Conservation (phyloP, 1,284 basidiomycete species). For the Heliocybe sulcata region DNA sequence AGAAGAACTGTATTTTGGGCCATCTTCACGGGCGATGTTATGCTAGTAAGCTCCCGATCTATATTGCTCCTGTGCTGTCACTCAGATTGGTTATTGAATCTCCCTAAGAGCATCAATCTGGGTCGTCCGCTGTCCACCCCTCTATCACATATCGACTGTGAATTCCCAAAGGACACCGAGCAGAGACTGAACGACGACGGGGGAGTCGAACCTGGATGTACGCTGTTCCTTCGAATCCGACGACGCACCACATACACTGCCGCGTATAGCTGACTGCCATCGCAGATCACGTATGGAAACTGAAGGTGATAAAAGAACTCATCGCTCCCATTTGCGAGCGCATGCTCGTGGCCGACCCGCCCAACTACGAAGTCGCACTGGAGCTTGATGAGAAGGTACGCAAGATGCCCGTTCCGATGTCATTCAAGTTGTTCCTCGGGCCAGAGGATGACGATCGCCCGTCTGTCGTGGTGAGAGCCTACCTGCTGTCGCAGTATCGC, state of each 20-base stretch:
- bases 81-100: neutral
- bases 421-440: neutral
- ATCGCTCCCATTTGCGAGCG: neutral
- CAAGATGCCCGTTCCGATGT: neutral
- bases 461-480: neutral
- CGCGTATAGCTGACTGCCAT: neutral
- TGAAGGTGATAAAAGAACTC: neutral
- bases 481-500: neutral
- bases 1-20: neutral
- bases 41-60: neutral
- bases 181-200: neutral
- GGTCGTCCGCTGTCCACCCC: neutral
- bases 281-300: neutral
- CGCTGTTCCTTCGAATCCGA: neutral
- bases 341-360: neutral
- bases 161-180: neutral
- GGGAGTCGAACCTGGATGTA: neutral
- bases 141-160: neutral
- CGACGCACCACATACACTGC: neutral
- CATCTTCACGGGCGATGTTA: constrained; percentile 1
- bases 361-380: neutral
- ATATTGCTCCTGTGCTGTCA: neutral
- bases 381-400: neutral
- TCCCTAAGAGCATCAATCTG: neutral
- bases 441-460: neutral